Evolutionary conservation across 805 yeast genomes (phyloP), one percentile per base, ranked within the genome.

Genomic region (Saccharomycopsis synnaedendra): DNA sequence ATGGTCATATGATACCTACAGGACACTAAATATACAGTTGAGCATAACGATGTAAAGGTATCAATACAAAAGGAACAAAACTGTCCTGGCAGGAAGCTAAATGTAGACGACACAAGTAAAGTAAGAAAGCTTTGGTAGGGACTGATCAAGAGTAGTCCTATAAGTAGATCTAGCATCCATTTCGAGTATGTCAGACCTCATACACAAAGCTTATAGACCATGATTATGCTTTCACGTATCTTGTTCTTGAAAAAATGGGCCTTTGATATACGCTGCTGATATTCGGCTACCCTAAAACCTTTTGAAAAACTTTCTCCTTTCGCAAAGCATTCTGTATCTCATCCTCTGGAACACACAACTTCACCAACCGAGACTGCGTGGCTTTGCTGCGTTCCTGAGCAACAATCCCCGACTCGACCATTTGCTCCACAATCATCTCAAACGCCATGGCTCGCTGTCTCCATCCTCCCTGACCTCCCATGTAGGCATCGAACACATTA

Each of bases 381-480:
- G 87, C 80, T 43, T 72, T 74, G 49, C 75, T 66, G 42, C 75
- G 75, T 58, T 85, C 94, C 56, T 78, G 82, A 3, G 78, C 66
- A 2, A 93, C 53, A 4, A 90, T 66, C 0, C 97, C 97, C 41
- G 80, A 78, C 48, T 88, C 96, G 9, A 77, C 76, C 47, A 90
- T 66, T 56, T 87, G 94, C 42, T 71, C 69, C 5, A 88, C 57
- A 1, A 85, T 70, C 46, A 68, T 75, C 36, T 74, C 73, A 55
- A 85, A 74, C 4, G 85, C 80, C 30, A 70, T 68, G 38, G 63
- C 54, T 46, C 59, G 64, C 46, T 34, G 36, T n/a, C n/a, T 10
- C 10, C n/a, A 8, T 10, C 28, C 41, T 19, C 27, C 19, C 10
- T 34, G 6, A n/a, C 8, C n/a, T 2, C n/a, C 34, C 27, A 49